phyloP scores from a whole-genome alignment of 257 asterid genomes.

The Scutellaria minor region DNA sequence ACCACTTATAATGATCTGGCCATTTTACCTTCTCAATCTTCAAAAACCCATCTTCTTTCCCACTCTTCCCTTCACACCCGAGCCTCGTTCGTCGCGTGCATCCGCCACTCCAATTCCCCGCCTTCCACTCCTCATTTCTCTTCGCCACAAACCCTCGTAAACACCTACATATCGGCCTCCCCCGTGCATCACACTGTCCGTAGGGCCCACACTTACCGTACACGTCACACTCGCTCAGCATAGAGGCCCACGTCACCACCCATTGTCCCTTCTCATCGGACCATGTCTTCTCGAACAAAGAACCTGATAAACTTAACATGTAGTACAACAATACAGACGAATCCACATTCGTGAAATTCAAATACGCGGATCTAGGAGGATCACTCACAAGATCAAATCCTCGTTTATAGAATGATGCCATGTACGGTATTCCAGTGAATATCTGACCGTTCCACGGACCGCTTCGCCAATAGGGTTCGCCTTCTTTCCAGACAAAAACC shows the following conservation, averaged over 20 bases:
- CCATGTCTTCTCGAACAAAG: constrained; percentile 44
- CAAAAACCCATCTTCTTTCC: constrained; percentile 46
- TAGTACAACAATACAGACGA: constrained; percentile 33
- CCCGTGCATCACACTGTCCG: constrained; percentile 43
- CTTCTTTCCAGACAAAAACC: constrained; percentile 24
- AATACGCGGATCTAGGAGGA: constrained; percentile 13
- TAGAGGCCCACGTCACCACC: constrained; percentile 38
- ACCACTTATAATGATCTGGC: constrained; percentile 45
- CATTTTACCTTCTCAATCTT: constrained; percentile 44
- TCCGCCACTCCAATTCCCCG: constrained; percentile 60
- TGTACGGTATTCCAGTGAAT: constrained; percentile 46
- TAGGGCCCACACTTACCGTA: constrained; percentile 66
- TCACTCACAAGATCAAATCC: constrained; percentile 43
- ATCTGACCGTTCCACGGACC: constrained; percentile 56
- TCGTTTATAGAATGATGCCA: constrained; percentile 19
- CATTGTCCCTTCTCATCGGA: constrained; percentile 35
- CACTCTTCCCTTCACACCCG: constrained; percentile 41
- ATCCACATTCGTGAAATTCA: constrained; percentile 27
- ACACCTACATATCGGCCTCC: constrained; percentile 49
- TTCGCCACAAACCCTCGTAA: constrained; percentile 53
- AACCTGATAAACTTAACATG: constrained; percentile 31
- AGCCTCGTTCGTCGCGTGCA: constrained; percentile 50
- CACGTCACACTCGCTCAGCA: constrained; percentile 40
- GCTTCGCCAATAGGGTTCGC: constrained; percentile 47
- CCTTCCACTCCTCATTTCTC: constrained; percentile 47